Percentiles rank a stretch among this genome's conserved stretches.
Evolutionary conservation across 768 basidiomycete genomes (phyloP).

Genomic region (Xerocomus potaroensis): DNA sequence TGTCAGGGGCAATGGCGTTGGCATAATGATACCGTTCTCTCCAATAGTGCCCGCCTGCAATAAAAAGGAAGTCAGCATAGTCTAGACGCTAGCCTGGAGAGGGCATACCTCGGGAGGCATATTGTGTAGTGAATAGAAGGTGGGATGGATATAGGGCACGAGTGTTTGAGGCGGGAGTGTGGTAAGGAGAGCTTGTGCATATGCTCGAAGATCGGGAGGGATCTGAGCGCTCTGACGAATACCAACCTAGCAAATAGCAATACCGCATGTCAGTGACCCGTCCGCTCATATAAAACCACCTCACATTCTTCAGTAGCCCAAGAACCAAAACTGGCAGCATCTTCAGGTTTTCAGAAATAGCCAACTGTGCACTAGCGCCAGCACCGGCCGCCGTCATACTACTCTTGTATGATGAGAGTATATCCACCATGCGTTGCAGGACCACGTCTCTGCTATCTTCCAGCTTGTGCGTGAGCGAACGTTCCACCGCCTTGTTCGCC

Average conservation of each 20-base stretch:
- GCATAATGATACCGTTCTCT: conserved; percentile 84
- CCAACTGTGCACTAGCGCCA: conserved; percentile 91
- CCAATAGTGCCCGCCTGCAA: conserved; percentile 84
- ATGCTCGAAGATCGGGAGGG: conserved; percentile 92
- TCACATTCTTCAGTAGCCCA: conserved; percentile 89
- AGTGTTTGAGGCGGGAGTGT: conserved; percentile 88
- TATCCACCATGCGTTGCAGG: conserved; percentile 78
- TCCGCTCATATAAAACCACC: neutral
- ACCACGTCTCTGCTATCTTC: conserved; percentile 88
- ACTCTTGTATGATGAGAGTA: conserved; percentile 85
- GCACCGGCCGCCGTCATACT: conserved; percentile 94
- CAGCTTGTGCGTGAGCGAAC: conserved; percentile 76
- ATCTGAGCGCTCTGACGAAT: conserved; percentile 95
- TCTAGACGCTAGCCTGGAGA: neutral
- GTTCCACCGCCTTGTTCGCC: conserved; percentile 91
- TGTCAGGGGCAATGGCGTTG: conserved; percentile 82
- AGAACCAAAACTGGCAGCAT: conserved; percentile 89
- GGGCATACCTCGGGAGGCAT: conserved; percentile 83
- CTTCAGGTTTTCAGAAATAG: conserved; percentile 90
- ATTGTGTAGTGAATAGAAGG: conserved; percentile 93
- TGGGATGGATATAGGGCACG: conserved; percentile 91
- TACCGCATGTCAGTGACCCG: neutral
- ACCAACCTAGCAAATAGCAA: conserved; percentile 61
- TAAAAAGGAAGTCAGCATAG: conserved; percentile 3
- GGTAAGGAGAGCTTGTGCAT: conserved; percentile 88